These are phyloP conservation scores for Sarocladium oryzae DNA, from an alignment of 2,329 filamentous ascomycete genomes.

Conservation along the genomic window DNA sequence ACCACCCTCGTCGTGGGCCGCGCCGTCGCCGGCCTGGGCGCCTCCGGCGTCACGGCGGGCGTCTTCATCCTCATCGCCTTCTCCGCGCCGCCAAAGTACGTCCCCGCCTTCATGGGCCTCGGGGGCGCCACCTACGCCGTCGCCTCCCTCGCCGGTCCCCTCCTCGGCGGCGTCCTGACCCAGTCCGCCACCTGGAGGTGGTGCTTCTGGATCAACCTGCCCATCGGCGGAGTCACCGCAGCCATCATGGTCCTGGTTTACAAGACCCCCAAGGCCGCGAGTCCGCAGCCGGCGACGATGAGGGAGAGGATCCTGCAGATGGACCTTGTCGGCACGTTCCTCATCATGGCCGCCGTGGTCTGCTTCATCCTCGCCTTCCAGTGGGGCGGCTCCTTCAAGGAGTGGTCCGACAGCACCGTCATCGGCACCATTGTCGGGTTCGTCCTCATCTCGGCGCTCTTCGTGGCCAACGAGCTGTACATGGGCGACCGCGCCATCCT, in stretches of 20 bases:
- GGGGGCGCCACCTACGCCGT: constrained; percentile 33
- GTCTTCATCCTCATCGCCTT: constrained; percentile 2
- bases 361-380: constrained; percentile 33
- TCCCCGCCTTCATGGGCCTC: constrained; percentile 23
- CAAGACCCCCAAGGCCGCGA: constrained; percentile 24
- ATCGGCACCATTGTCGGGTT: constrained; percentile 31
- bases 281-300: constrained; percentile 20
- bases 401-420: constrained; percentile 28
- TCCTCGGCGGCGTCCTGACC: constrained; percentile 43
- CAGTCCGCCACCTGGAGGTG: constrained; percentile 9
- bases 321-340: constrained; percentile 30
- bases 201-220: constrained; percentile 21
- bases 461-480: constrained; percentile 27
- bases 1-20: constrained; percentile 12
- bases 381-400: constrained; percentile 30
- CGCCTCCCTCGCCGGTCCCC: constrained; percentile 40
- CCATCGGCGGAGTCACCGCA: constrained; percentile 14
- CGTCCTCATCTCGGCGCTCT: constrained; percentile 20
- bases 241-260: constrained; percentile 24
- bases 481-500: constrained; percentile 33
- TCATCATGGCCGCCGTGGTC: constrained; percentile 31
- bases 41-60: constrained; percentile 4
- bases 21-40: constrained; percentile 8
- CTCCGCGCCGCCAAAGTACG: neutral
- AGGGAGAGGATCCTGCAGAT: constrained; percentile 33